Evolutionary conservation across 257 asterid genomes (phyloP), one percentile per base, ranked within the genome.

Genomic region (Przewalskia tangutica): DNA sequence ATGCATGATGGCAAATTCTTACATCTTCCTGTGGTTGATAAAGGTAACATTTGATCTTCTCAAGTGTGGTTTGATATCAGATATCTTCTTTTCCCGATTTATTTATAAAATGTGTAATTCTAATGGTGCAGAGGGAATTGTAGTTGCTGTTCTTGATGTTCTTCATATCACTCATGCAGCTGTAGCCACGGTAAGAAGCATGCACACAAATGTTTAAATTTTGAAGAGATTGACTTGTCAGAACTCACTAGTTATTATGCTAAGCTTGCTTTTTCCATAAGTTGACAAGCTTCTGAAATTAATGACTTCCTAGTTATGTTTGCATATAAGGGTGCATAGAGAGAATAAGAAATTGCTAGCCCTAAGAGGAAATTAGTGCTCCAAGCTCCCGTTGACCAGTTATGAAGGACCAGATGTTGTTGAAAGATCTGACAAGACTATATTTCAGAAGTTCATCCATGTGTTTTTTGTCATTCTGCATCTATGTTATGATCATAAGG

Each of bases 91-190:
- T 46, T 55, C 60, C 36, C 13, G 51, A 83, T 16, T 64, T 79
- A 60, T 66, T 65, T 73, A 3, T n/a, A n/a, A 54, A 38, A 8
- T 16, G 16, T 53, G 50, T 38, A 60, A 64, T 53, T 46, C 46
- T 71, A 76, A 51, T 60, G 81, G 40, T 84, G 65, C 93, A 96
- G 99, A 96, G 83, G 98, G 99, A 82, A 75, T 38, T 71, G 89
- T 88, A 82, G 97, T 90, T 82, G 90, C 97, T 79, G 98, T 96
- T 67, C 89, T 96, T 68, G 99, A 96, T 82, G 99, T 96, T 85
- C 92, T 96, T 82, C 92, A 92, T 85, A 94, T 96, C 79, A 94
- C 99, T 67, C 97, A 93, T 83, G 98, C 99, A 48, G 98, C 97
- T 62, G 91, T 96, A 48, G 87, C 97, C 84, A 92, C 97, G 32